Evolutionary conservation across 1,139 yeast species (phyloP), one percentile per base, ranked within the genome.

Genomic region (Candida sp.): DNA sequence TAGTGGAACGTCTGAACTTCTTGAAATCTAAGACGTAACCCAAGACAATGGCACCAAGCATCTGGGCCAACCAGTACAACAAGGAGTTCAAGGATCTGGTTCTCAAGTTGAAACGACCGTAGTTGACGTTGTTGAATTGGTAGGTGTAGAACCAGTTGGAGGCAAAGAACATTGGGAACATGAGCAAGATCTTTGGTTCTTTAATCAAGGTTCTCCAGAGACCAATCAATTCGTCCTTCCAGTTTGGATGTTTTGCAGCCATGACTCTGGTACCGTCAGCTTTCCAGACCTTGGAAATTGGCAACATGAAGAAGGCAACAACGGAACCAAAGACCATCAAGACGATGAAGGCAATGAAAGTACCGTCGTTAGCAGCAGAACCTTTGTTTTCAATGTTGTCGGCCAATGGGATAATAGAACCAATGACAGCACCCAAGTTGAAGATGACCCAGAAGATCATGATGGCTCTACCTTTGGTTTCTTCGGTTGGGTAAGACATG

Each of bases 131-230:
- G 62, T 83, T 83, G 59, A 81, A 83, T 65, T 84, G 88, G 66
- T 84, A 84, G 42, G 88, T 81, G 71, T 82, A 82, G 69, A 83
- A 84, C 85, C 85, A 83, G 71, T 84, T 84, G 40, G 88, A 81
- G 23, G 85, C 77, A 60, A 81, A 80, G 64, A 84, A 84, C 83
- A 83, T 78, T 41, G 86, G 86, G 75, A 83, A 82, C 62, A 84
- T 59, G 31, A 78, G 60, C 45, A 72, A 63, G 50, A 79, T 77
- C 59, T 67, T 72, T 49, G 84, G 83, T 57, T 84, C 86, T 33
- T 62, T 60, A 48, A 65, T 66, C 57, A 84, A 69, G 47, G 79
- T 64, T 49, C 61, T 62, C 54, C 67, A 63, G 61, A 83, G 69
- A 31, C 73, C 79, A 34, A 63, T 55, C 47, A 83, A 57, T 61